Percentiles rank a stretch among this genome's conserved stretches.
phyloP scores from a whole-genome alignment of 345 rosid genomes.

The Conringia planisiliqua region DNA sequence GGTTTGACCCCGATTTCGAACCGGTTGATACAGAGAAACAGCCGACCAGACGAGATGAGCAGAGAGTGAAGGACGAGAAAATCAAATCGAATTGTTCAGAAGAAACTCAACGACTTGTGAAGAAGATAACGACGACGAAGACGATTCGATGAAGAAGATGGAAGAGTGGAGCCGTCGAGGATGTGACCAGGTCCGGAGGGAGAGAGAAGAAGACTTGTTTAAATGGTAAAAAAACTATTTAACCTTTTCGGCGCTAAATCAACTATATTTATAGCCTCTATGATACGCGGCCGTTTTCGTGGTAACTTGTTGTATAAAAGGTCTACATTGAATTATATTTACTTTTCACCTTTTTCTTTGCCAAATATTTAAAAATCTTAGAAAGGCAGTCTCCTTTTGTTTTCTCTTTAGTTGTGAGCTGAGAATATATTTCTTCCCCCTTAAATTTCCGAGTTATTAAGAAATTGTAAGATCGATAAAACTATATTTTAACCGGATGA shows the following conservation, averaged over 20 bases:
- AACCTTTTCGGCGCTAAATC: slow-evolving; percentile 30
- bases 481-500: neutral
- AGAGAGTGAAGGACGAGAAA: neutral
- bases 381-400: neutral
- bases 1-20: slow-evolving; percentile 19
- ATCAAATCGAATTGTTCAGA: neutral
- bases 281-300: neutral
- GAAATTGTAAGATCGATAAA: neutral
- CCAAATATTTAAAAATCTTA: neutral
- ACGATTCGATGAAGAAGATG: neutral
- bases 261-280: neutral
- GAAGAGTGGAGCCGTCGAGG: slow-evolving; percentile 26
- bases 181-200: slow-evolving; percentile 18
- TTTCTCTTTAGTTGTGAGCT: neutral
- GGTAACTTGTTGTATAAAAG: neutral
- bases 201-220: neutral
- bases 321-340: neutral
- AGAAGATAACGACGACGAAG: neutral
- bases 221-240: neutral
- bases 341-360: neutral
- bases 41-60: neutral
- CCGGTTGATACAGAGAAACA: neutral
- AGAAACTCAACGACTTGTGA: neutral
- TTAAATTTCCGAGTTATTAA: too few relatives aligned
- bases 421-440: neutral